Evolutionary conservation across 2,329 filamentous ascomycete genomes (phyloP), one percentile per base, ranked within the genome.

Genomic region (Fusarium paranaense): DNA sequence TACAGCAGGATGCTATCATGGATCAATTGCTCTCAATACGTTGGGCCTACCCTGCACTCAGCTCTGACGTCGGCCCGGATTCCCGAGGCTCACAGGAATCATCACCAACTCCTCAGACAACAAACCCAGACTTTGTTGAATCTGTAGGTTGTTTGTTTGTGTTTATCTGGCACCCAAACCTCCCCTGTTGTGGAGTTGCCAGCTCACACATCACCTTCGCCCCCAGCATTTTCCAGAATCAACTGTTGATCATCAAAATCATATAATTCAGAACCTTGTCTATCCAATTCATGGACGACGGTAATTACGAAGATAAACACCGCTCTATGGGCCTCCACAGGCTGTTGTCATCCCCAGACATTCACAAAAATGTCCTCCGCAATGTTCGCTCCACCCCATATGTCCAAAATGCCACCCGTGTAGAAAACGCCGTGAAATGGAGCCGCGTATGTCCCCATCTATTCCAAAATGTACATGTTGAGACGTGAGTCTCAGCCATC

Each of bases 391-490:
- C 61, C 27, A 70, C 58, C 67, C 66, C 64, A 70, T 66, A 71
- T 59, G 70, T 64, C 71, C 72, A 40, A 74, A 60, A 66, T 66
- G 56, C 71, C 63, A 35, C 66, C 71, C 75, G 40, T 71, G 64
- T 72, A 68, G 67, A 67, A 71, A 78, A 78, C 77, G 77, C 77
- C 77, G 63, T 64, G 50, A 73, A 74, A 75, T 65, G 70, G 71
- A 73, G 70, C 61, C 69, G 59, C 57, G 50, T 71, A 74, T 78
- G 64, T 76, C 70, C 67, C 72, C 74, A 64, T 78, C 74, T 78
- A 78, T 78, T 60, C 70, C 68, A 30, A 72, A 77, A 79, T 79
- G 61, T 78, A 78, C 76, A 74, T 60, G 63, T 74, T 65, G 63
- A 62, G 47, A 69, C 59, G 42, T 59, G 66, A 61, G 65, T 68